Percentiles rank a stretch among this genome's conserved stretches.
Evolutionary conservation across 352 stramenopile genomes (phyloP).

Genomic region (Pythium biforme): DNA sequence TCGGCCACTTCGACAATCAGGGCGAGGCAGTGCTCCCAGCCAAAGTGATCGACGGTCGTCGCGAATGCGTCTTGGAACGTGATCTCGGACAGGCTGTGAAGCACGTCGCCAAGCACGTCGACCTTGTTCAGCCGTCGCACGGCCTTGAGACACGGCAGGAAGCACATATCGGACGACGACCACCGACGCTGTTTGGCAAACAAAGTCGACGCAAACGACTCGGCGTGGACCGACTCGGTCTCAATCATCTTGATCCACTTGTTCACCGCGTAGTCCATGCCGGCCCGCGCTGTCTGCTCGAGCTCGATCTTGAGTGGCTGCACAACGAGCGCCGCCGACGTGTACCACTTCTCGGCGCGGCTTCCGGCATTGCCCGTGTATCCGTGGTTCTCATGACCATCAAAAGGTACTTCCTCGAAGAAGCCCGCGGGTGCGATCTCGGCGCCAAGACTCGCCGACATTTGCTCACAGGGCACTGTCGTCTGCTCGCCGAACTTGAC

Average conservation of each 20-base stretch:
- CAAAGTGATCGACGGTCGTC: slow-evolving; percentile 18
- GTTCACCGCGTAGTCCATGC: slow-evolving; percentile 18
- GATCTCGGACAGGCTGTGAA: slow-evolving; percentile 16
- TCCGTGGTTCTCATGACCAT: neutral
- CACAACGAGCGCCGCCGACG: slow-evolving; percentile 20
- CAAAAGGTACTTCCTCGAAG: slow-evolving; percentile 22
- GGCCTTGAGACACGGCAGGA: slow-evolving; percentile 18
- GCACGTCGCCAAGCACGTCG: slow-evolving; percentile 19
- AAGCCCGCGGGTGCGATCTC: slow-evolving; percentile 20
- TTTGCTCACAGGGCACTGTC: neutral
- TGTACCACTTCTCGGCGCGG: slow-evolving; percentile 17
- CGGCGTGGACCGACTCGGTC: slow-evolving; percentile 9
- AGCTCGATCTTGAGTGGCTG: slow-evolving; percentile 16
- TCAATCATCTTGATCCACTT: slow-evolving; percentile 22
- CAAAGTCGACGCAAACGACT: slow-evolving; percentile 1
- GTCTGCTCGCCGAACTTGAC: slow-evolving; percentile 16
- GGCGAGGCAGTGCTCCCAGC: slow-evolving; percentile 13
- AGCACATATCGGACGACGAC: slow-evolving; percentile 18
- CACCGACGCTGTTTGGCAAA: slow-evolving; percentile 15
- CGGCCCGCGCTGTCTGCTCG: slow-evolving; percentile 5
- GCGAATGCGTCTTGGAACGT: slow-evolving; percentile 16
- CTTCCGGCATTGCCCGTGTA: slow-evolving; percentile 17
- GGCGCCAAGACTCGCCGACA: slow-evolving; percentile 9
- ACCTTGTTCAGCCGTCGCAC: slow-evolving; percentile 12
- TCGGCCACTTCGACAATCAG: slow-evolving; percentile 6